Percentiles rank a stretch among this genome's conserved stretches.
phyloP scores from a whole-genome alignment of 75 land plant genomes.

The Cunninghamia lanceolata region DNA sequence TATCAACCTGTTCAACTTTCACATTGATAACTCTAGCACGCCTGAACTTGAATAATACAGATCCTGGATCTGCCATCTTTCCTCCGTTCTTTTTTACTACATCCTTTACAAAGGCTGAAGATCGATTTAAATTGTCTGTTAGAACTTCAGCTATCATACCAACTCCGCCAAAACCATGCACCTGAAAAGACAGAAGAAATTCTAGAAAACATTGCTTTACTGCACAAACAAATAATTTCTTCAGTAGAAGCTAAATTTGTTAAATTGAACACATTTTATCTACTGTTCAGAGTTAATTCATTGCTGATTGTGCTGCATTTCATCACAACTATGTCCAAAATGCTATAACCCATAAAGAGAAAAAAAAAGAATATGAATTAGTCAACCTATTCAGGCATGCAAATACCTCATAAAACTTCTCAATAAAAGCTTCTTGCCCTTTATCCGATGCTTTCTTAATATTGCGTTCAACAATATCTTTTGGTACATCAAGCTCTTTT shows the following conservation, averaged over 20 bases:
- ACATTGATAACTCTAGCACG: slow-evolving; percentile 83
- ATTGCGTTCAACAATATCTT: slow-evolving; percentile 86
- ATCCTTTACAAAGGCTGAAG: slow-evolving; percentile 79
- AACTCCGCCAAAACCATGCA: slow-evolving; percentile 91
- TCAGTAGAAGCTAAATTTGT: neutral
- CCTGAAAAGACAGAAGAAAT: slow-evolving; percentile 38
- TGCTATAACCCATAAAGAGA: neutral
- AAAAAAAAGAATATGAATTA: neutral
- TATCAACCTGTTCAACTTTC: slow-evolving; percentile 59
- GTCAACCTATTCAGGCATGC: neutral
- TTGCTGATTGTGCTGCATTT: neutral
- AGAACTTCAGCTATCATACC: slow-evolving; percentile 80
- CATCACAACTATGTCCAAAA: neutral
- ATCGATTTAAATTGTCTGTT: slow-evolving; percentile 86
- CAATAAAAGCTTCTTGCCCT: slow-evolving; percentile 85
- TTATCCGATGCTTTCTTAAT: slow-evolving; percentile 93
- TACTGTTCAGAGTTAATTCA: neutral
- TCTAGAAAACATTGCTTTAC: neutral
- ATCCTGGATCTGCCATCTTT: slow-evolving; percentile 96
- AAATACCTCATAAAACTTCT: slow-evolving; percentile 77
- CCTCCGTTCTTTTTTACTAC: slow-evolving; percentile 88
- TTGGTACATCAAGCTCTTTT: slow-evolving; percentile 87
- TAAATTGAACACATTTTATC: neutral
- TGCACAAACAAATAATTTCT: neutral
- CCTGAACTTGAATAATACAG: slow-evolving; percentile 83